Conservation (phyloP, 1,139 yeast genomes). For the Pichia sp. region DNA sequence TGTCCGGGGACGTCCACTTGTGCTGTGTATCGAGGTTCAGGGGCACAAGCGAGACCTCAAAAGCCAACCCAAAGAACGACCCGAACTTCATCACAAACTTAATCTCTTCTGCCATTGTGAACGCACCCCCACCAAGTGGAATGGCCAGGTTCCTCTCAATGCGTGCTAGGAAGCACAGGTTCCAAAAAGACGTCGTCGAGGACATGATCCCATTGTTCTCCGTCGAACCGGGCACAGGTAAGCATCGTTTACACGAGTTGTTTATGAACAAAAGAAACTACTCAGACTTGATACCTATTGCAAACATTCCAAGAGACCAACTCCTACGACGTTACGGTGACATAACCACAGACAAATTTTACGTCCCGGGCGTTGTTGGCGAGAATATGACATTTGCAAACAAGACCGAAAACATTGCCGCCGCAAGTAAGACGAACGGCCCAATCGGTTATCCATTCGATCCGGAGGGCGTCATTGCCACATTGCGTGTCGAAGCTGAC, state of each 20-base stretch:
- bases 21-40: conserved; percentile 78
- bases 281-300: conserved; percentile 47
- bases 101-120: conserved; percentile 83
- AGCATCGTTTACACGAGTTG: conserved; percentile 46
- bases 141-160: conserved; percentile 66
- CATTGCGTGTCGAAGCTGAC: conserved; percentile 69
- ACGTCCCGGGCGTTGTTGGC: conserved; percentile 17
- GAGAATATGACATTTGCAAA: not conserved
- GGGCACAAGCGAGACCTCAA: conserved; percentile 44
- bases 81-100: conserved; percentile 77
- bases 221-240: conserved; percentile 41
- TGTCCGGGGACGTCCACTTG: conserved; percentile 92
- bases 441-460: conserved; percentile 48
- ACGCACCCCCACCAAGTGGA: conserved; percentile 87
- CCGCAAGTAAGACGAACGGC: conserved; percentile 21
- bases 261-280: conserved; percentile 81
- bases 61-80: conserved; percentile 57
- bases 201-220: conserved; percentile 72
- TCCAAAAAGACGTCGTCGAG: conserved; percentile 48
- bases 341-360: conserved; percentile 4
- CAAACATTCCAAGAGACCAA: conserved; percentile 29
- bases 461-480: conserved; percentile 58
- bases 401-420: conserved; percentile 1
- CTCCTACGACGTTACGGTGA: conserved; percentile 13
- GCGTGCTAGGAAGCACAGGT: conserved; percentile 66